A percentile compares a stretch with the other conserved stretches of the same genome.
These are phyloP conservation scores for Adansonia madagascariensis DNA, from an alignment of 441 rosid genomes.

Conservation along the genomic window DNA sequence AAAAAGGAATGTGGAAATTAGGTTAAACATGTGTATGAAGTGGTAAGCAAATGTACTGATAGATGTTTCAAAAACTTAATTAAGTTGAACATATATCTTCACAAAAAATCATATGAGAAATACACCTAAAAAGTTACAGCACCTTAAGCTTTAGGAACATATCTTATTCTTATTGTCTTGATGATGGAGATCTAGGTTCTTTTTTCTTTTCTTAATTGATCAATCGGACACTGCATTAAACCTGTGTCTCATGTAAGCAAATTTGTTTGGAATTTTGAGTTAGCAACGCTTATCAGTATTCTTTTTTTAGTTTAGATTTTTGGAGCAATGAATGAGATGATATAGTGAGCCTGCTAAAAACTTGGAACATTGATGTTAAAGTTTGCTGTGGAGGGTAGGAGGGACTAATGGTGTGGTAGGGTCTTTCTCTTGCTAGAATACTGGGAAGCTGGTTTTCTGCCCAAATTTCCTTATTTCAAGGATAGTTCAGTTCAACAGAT, in stretches of 20 bases:
- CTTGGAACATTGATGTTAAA: constrained; percentile 17
- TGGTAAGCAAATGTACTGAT: constrained; percentile 3
- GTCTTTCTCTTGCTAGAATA: constrained; percentile 2
- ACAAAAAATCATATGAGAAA: constrained; percentile 1
- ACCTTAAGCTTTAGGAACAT: constrained; percentile 12
- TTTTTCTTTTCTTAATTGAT: constrained; percentile 19
- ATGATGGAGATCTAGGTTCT: neutral
- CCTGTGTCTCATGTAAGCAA: constrained; percentile 1
- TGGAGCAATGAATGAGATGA: neutral
- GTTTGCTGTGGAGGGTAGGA: constrained; percentile 18
- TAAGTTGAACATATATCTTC: neutral
- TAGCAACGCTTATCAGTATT: neutral
- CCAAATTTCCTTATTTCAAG: neutral
- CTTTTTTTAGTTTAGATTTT: constrained; percentile 14
- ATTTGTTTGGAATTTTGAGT: constrained; percentile 20
- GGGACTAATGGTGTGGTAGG: neutral
- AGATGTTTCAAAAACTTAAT: constrained; percentile 13
- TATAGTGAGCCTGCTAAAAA: constrained; percentile 6
- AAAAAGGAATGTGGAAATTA: neutral
- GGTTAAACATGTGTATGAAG: constrained; percentile 11
- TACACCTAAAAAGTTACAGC: neutral
- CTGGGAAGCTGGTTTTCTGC: neutral
- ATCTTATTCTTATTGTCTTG: neutral
- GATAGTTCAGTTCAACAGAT: neutral
- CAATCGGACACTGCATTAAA: neutral